Evolutionary conservation across 2,329 filamentous ascomycete species (phyloP), one percentile per base, ranked within the genome.

Genomic region (Phyllosticta citriasiana): DNA sequence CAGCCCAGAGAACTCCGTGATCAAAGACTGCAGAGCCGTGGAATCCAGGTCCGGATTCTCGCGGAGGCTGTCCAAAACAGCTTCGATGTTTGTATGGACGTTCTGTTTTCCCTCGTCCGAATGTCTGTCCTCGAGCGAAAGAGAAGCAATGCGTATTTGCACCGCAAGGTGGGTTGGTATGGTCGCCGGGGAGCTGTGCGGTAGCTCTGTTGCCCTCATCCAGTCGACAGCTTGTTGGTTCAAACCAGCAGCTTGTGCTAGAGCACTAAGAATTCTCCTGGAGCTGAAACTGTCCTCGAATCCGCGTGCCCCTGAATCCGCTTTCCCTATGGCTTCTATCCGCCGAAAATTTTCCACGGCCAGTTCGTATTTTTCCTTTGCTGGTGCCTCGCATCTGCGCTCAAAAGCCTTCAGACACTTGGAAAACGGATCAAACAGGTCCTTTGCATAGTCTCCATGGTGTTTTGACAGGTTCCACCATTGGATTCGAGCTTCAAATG

Each of bases 391-490:
- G 8, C 72, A 76, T 59, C 87, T 80, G 61, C 86, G 79, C 16
- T 78, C 74, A 65, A 86, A 88, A 0, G 87, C 81, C 9, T 79
- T 76, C 19, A 88, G 66, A 64, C 84, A 91, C 57, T 82, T 83
- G 0, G 81, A 79, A 56, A 89, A 81, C 0, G 88, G 87, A 1
- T 82, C 77, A n/a, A 87, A 68, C 6, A 91, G 72, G 14, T 91
- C 87, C 61, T 84, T 85, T 40, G 85, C 81, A 4, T 81, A 69
- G 62, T 87, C 80, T 1, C 81, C 82, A 62, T 80, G 71, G 66
- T 89, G 85, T 1, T 79, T 78, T 6, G 81, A 81, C 62, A 89
- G 67, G 52, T 73, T 77, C 87, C 88, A 91, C 81, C 84, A 89
- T 52, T 77, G 74, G n/a, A 86, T 72, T 30, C 87, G 81, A 7